Evolutionary conservation across 306 rosid species (phyloP).

Genomic region (Vigna unguiculata): DNA sequence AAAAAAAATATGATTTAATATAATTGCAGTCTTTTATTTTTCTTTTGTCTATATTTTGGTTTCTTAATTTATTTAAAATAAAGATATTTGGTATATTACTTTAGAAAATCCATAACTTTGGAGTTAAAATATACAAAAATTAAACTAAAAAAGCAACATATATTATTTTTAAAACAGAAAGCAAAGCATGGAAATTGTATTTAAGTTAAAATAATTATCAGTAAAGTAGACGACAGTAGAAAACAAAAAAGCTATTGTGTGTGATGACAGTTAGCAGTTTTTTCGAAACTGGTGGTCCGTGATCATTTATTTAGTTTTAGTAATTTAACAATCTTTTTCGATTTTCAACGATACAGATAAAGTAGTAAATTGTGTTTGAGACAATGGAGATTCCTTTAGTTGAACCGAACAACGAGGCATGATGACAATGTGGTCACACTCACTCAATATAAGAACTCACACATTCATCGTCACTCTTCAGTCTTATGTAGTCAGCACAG

Average conservation of each 20-base stretch:
- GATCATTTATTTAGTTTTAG: background rate
- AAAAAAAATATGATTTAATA: no score
- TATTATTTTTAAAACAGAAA: no score
- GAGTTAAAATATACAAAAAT: no score
- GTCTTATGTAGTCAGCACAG: slow-evolving; percentile 29
- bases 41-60: no score
- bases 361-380: background rate
- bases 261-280: background rate
- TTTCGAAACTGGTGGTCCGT: slow-evolving; percentile 2
- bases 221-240: no score
- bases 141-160: no score
- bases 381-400: slow-evolving; percentile 29
- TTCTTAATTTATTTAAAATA: no score
- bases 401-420: background rate
- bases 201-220: background rate
- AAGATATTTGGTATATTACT: no score
- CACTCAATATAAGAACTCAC: background rate
- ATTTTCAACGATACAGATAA: background rate
- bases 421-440: slow-evolving; percentile 20
- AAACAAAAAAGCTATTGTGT: background rate
- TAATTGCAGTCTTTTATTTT: no score
- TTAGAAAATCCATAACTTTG: no score
- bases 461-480: slow-evolving; percentile 1
- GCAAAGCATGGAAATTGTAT: no score
- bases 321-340: slow-evolving; percentile 13